Conservation (phyloP, 2,329 filamentous ascomycete species). For the Camptophora hylomeconis region DNA sequence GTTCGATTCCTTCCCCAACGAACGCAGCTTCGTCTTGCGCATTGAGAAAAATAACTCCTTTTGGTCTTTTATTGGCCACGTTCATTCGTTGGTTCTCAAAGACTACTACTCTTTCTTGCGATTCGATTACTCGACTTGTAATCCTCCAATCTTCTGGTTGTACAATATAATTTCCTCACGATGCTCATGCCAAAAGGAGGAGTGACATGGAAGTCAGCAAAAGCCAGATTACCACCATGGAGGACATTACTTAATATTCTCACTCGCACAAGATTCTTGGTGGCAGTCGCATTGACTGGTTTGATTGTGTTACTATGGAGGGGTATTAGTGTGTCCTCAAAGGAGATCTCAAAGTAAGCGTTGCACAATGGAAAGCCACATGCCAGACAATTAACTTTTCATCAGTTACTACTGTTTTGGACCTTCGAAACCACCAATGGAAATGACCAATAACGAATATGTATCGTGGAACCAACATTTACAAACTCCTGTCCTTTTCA, state of each 20-base stretch:
- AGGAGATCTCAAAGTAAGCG: slow-evolving; percentile 79
- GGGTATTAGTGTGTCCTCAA: slow-evolving; percentile 64
- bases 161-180: too few species aligned
- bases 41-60: too few species aligned
- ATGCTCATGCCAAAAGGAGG: slow-evolving; percentile 91
- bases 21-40: too few species aligned
- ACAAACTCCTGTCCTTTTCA: slow-evolving; percentile 89
- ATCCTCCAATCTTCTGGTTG: too few species aligned
- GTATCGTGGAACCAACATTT: slow-evolving; percentile 78
- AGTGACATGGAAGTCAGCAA: slow-evolving; percentile 84
- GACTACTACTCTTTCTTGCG: too few species aligned
- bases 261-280: slow-evolving; percentile 64
- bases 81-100: too few species aligned
- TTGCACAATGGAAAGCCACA: too few species aligned
- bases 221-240: slow-evolving; percentile 62
- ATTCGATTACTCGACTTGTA: too few species aligned
- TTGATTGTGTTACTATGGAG: slow-evolving; percentile 76
- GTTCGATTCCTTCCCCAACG: too few species aligned
- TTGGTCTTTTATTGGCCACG: too few species aligned
- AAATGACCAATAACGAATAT: slow-evolving; percentile 86
- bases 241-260: slow-evolving; percentile 58
- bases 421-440: slow-evolving; percentile 85
- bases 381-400: slow-evolving; percentile 3
- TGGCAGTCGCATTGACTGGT: slow-evolving; percentile 57
- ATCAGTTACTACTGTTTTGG: slow-evolving; percentile 56